phyloP scores from a whole-genome alignment of 2,329 filamentous ascomycete genomes.

The Alternaria viburni region DNA sequence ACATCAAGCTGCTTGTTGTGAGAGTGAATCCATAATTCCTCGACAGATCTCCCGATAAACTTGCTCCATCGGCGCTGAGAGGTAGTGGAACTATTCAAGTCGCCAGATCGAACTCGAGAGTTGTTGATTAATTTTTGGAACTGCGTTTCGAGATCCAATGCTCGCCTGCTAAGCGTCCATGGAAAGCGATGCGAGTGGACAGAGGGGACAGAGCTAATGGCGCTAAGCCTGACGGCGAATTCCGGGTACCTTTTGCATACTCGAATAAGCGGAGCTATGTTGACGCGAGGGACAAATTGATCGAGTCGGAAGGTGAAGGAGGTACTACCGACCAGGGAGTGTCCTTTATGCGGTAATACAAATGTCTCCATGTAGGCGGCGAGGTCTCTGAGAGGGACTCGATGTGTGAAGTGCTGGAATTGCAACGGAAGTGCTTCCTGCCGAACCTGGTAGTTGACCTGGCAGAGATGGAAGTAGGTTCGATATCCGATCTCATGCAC shows the following conservation, averaged over 20 bases:
- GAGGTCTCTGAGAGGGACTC: background rate
- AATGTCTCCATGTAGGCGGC: background rate
- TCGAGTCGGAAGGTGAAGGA: background rate
- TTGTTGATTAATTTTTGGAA: background rate
- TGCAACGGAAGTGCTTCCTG: background rate
- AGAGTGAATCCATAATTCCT: background rate
- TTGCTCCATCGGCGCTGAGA: background rate
- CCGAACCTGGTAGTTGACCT: background rate
- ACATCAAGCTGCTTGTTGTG: background rate
- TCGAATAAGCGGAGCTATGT: background rate
- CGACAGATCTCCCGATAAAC: background rate
- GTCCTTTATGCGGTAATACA: background rate
- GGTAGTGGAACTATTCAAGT: background rate
- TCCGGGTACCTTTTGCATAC: background rate
- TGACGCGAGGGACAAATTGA: fast-evolving
- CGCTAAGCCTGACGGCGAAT: background rate
- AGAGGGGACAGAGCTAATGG: background rate
- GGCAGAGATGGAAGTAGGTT: background rate
- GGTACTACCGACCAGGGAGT: background rate
- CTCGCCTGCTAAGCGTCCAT: background rate
- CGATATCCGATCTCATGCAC: background rate
- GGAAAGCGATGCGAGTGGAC: too few relatives aligned
- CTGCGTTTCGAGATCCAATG: background rate
- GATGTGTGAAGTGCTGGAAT: background rate
- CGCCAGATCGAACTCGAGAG: background rate